Base-by-base conservation (phyloP, 2,329 filamentous ascomycete species). In the Curvularia lunata region DNA sequence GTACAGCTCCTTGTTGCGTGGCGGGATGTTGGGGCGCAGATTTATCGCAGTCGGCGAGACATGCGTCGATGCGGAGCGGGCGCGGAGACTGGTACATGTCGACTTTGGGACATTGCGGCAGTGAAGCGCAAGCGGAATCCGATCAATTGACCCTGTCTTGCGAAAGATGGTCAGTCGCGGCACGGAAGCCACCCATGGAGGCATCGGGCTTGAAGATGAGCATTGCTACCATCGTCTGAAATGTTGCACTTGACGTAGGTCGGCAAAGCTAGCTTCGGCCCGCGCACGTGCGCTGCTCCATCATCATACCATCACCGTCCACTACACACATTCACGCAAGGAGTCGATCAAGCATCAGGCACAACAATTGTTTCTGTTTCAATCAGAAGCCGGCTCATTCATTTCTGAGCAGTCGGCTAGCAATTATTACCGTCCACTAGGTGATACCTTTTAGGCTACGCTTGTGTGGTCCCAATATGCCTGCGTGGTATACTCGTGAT, bases 1-100 rank as follows among this genome's bases (percentile, higher is more conserved):
- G 61, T 88, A 82, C 5, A 91, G 83, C 63, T 89, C 83, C 54
- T 78, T 76, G 61, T 84, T 81, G 21, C 73, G 74, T n/a, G 79
- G 66, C 0, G 85, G 84, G 2, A 87, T 81, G 25, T 81, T 81
- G 30, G 80, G 80, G 7, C 80, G 80, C 13, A 81, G 80, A 69
- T 85, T 84, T 62, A 86, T 81, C 9, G 83, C 80, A 6, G 84
- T 82, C 5, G 78, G 75, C 43, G 84, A 82, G n/a, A 81, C 79
- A 52, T 83, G 75, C 4, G 78, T 75, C 37, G 78, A 75, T 54
- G 68, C 77, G 61, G 71, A 72, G 66, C 74, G 72, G 51, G 63
- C 54, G 56, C 65, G 67, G 56, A 71, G 59, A 58, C 57, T 61
- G 34, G 61, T 30, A 30, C 41, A 51, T 54, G 52, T 48, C 45